phyloP scores from a whole-genome alignment of 768 basidiomycete genomes.

The Amanita pseudoporphyria region DNA sequence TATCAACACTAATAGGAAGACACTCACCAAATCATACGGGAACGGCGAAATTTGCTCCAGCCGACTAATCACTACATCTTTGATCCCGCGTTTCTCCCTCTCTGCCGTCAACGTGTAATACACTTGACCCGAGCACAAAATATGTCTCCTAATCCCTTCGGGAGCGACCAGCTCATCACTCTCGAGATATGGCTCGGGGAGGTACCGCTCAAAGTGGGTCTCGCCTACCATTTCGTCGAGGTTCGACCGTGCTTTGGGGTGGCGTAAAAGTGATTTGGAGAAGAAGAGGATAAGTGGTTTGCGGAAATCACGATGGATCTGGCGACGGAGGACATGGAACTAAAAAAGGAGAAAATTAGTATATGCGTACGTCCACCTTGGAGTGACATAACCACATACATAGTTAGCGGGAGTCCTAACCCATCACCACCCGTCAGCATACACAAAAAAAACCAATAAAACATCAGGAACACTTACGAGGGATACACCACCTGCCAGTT shows the following conservation, averaged over 20 bases:
- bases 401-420: constrained; percentile 96
- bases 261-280: too few species aligned
- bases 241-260: constrained; percentile 82
- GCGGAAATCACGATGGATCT: constrained; percentile 96
- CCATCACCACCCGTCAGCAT: constrained; percentile 11
- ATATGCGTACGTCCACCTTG: too few species aligned
- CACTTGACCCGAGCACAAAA: constrained; percentile 92
- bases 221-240: constrained; percentile 86
- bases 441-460: neutral
- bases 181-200: constrained; percentile 80
- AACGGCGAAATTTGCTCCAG: too few species aligned
- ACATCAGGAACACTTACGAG: constrained; percentile 55
- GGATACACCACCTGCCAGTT: too few species aligned
- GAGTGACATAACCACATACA: constrained; percentile 28
- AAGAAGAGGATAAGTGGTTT: too few species aligned
- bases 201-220: constrained; percentile 86
- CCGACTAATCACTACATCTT: constrained; percentile 89
- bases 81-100: constrained; percentile 84
- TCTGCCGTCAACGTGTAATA: constrained; percentile 86
- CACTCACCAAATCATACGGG: constrained; percentile 84
- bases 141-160: constrained; percentile 84
- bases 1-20: neutral
- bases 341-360: too few species aligned
- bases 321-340: constrained; percentile 85
- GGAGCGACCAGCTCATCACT: constrained; percentile 53